A percentile compares a stretch with the other conserved stretches of the same genome.
These are phyloP conservation scores for Hyaloscypha hepaticicola DNA, from an alignment of 495 filamentous ascomycete genomes.

Conservation along the genomic window DNA sequence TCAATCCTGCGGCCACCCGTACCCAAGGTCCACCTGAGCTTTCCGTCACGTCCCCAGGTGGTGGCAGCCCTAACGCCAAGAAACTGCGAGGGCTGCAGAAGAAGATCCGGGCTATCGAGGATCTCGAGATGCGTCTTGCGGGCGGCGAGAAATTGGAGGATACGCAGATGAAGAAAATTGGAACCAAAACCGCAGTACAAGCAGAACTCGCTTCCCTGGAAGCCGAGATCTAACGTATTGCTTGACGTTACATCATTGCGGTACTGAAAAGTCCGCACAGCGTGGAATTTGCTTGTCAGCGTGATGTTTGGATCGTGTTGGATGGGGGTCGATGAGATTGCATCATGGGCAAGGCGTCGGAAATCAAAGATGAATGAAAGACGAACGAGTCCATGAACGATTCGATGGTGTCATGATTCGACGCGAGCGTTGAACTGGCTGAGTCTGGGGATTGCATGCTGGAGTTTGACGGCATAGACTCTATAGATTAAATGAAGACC, in stretches of 20 bases:
- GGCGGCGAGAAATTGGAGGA: conserved; percentile 95
- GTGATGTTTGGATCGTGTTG: conserved; percentile 13
- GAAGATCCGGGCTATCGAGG: conserved; percentile 96
- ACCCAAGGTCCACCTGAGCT: conserved; percentile 42
- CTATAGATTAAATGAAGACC: background rate
- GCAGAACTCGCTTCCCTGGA: conserved; percentile 74
- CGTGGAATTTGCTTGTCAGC: background rate
- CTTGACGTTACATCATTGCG: background rate
- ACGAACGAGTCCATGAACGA: background rate
- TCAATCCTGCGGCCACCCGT: conserved; percentile 22
- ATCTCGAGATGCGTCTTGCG: conserved; percentile 92
- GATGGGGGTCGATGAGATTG: background rate
- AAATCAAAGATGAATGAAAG: background rate
- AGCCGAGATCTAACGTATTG: conserved; percentile 10
- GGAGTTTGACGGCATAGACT: background rate
- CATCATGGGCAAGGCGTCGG: background rate
- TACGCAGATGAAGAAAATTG: conserved; percentile 98
- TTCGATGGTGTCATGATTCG: background rate
- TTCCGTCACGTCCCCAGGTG: conserved; percentile 45
- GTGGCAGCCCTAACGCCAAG: conserved; percentile 58
- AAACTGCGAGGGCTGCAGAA: conserved; percentile 89
- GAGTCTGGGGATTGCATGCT: background rate
- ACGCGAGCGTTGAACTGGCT: background rate
- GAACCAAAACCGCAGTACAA: conserved; percentile 77
- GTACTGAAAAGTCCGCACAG: background rate